Evolutionary conservation across 2,329 filamentous ascomycete genomes (phyloP).

Genomic region (Cladosporium velox): DNA sequence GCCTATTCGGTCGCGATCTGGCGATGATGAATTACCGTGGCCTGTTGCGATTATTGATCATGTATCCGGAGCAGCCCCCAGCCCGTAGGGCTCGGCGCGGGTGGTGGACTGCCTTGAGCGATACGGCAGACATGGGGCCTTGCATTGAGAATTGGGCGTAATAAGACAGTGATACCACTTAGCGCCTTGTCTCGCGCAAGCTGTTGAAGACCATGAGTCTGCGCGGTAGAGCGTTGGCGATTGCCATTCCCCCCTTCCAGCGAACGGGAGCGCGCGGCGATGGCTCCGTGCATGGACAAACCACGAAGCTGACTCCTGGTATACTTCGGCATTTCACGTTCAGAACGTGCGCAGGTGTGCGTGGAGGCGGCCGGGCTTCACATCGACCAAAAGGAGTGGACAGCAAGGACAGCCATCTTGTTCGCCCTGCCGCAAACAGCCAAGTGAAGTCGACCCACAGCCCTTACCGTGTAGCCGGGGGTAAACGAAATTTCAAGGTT

Average conservation of each 20-base stretch:
- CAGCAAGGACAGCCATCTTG: background rate
- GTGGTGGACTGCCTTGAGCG: slow-evolving; percentile 11
- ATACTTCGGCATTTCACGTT: slow-evolving; percentile 8
- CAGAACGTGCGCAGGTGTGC: background rate
- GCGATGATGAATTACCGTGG: background rate
- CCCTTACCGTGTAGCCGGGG: slow-evolving; percentile 2
- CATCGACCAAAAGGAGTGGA: background rate
- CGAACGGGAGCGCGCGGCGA: slow-evolving; percentile 1
- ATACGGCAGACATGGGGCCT: slow-evolving; percentile 18
- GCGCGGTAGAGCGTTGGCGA: slow-evolving; percentile 10
- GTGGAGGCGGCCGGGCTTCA: slow-evolving; percentile 8
- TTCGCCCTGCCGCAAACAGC: slow-evolving; percentile 5
- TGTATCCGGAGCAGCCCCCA: background rate
- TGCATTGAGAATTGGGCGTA: slow-evolving; percentile 17
- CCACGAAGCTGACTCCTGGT: background rate
- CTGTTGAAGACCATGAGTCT: slow-evolving; percentile 17
- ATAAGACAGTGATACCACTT: slow-evolving; percentile 17
- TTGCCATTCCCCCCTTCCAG: slow-evolving; percentile 3
- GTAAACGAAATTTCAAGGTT: slow-evolving; percentile 14
- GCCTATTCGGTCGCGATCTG: slow-evolving; percentile 6
- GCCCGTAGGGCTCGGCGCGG: slow-evolving; percentile 10
- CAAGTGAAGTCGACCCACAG: slow-evolving; percentile 5
- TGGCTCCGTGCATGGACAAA: slow-evolving; percentile 12
- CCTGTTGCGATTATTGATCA: background rate
- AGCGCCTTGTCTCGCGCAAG: slow-evolving; percentile 20